Evolutionary conservation across 2,329 filamentous ascomycete species (phyloP), one percentile per base, ranked within the genome.

Genomic region (Periconia sp.): DNA sequence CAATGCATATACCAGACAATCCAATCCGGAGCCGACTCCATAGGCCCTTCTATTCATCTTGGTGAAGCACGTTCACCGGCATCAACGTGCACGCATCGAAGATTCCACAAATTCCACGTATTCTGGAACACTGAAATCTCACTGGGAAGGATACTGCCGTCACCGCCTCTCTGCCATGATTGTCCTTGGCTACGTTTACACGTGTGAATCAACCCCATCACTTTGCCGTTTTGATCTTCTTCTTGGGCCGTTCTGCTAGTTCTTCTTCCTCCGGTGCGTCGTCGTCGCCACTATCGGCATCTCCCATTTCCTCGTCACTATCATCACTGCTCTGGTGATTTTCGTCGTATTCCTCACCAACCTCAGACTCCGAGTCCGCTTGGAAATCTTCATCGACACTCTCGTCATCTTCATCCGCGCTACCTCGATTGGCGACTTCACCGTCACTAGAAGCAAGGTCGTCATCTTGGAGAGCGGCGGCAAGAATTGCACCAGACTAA

Each of bases 341-440:
- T 49, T 90, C 93, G 75, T 99, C 94, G 64, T 86, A 99, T 72
- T 99, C 95, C 75, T 99, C 94, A 1, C 93, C 94, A 2, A 97
- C 92, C 63, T 99, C 94, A 49, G 90, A 95, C 60, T 99, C 94
- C 14, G 89, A 92, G 57, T 95, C 91, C 6, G 89, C 90, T 64
- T 89, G 85, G 81, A 99, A 99, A 77, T 99, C 94, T 73, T 99
- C 94, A 65, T 99, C 94, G 9, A 92, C 86, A 55, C 89, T 93
- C 79, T 97, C 93, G 70, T 93, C 90, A 66, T 99, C 94, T 75
- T 99, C 94, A 70, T 97, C 94, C 3, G 93, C 94, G 27, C 90
- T 94, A 59, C 94, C 93, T 54, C 92, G 87, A 73, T 94, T 91
- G 2, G 87, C 83, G 27, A 81, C 85, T 8, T 87, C 88, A 9